Evolutionary conservation across 768 basidiomycete genomes (phyloP), one percentile per base, ranked within the genome.

Genomic region (Phlebiopsis flavidoalba): DNA sequence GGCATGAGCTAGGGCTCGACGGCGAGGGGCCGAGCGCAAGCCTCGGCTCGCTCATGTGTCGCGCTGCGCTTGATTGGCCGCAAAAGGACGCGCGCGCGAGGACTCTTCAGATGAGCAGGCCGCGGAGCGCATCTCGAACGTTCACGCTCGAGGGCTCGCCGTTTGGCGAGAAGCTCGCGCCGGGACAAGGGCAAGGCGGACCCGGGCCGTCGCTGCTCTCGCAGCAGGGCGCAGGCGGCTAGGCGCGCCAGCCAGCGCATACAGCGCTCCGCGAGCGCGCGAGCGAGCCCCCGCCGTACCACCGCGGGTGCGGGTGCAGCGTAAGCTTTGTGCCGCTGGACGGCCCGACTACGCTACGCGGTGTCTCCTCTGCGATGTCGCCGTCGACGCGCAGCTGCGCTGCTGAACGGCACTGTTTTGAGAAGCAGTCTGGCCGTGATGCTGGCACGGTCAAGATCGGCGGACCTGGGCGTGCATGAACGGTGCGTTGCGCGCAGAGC

Each of bases 381-480:
- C n/a, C n/a, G 69, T 71, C 19, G 73, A 74, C 59, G 66, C 63
- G 12, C 47, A 62, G 57, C 61, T 59, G 62, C 71, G n/a, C 53
- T 69, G n/a, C 61, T 72, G 26, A 77, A 77, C 55, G 72, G 71
- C 17, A 62, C 67, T 58, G n/a, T n/a, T n/a, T n/a, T n/a, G 68
- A 91, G 69, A 84, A 85, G 71, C n/a, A n/a, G n/a, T n/a, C n/a
- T n/a, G n/a, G n/a, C n/a, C n/a, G n/a, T n/a, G n/a, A n/a, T n/a
- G n/a, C n/a, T n/a, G 97, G 98, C 63, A 98, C 95, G 6, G 97
- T 99, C 56, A 98, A 98, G 81, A 98, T 99, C 70, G n/a, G 97
- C 96, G 33, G 97, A 99, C 81, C 75, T 99, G 57, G 97, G 97
- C 8, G n/a, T n/a, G n/a, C n/a, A n/a, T n/a, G n/a, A 98, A 98